A percentile compares a stretch with the other conserved stretches of the same genome.
phyloP scores from a whole-genome alignment of 2,329 filamentous ascomycete genomes.

The Aspergillus hiratsukae region DNA sequence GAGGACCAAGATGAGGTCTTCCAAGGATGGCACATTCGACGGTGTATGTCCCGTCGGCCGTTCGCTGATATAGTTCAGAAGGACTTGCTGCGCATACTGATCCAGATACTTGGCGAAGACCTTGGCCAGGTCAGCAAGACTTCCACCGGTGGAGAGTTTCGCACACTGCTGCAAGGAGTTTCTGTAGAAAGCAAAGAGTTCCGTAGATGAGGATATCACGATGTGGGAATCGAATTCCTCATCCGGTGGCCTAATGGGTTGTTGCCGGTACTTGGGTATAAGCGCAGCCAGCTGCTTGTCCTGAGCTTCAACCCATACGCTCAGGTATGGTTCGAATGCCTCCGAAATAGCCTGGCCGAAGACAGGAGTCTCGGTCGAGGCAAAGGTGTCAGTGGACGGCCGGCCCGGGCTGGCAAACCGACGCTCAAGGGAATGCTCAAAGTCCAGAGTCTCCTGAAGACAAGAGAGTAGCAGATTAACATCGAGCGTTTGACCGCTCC shows the following conservation, averaged over 20 bases:
- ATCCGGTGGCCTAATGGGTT: slow-evolving; percentile 73
- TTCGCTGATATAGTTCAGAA: slow-evolving; percentile 67
- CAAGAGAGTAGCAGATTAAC: slow-evolving; percentile 86
- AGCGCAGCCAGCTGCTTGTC: slow-evolving; percentile 79
- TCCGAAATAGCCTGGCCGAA: slow-evolving; percentile 92
- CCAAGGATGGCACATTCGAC: slow-evolving; percentile 50
- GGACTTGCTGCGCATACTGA: slow-evolving; percentile 88
- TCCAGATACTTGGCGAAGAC: slow-evolving; percentile 91
- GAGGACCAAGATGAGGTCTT: slow-evolving; percentile 79
- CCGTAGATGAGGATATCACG: slow-evolving; percentile 89
- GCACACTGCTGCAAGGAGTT: slow-evolving; percentile 89
- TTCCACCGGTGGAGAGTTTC: slow-evolving; percentile 86
- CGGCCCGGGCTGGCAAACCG: slow-evolving; percentile 68
- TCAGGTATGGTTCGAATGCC: slow-evolving; percentile 95
- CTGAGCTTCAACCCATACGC: slow-evolving; percentile 94
- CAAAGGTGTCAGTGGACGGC: slow-evolving; percentile 84
- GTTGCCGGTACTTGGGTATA: slow-evolving; percentile 81
- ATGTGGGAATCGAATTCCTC: slow-evolving; percentile 90
- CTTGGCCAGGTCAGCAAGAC: slow-evolving; percentile 76
- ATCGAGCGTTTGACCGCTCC: slow-evolving; percentile 74
- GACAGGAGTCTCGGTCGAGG: slow-evolving; percentile 68
- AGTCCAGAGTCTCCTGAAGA: slow-evolving; percentile 92
- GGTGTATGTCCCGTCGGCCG: slow-evolving; percentile 51
- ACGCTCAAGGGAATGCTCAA: slow-evolving; percentile 85
- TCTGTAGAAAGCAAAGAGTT: slow-evolving; percentile 96